A percentile compares a stretch with the other conserved stretches of the same genome.
phyloP scores from a whole-genome alignment of 352 stramenopile species.

The Thalassiosira livingstoniorum region DNA sequence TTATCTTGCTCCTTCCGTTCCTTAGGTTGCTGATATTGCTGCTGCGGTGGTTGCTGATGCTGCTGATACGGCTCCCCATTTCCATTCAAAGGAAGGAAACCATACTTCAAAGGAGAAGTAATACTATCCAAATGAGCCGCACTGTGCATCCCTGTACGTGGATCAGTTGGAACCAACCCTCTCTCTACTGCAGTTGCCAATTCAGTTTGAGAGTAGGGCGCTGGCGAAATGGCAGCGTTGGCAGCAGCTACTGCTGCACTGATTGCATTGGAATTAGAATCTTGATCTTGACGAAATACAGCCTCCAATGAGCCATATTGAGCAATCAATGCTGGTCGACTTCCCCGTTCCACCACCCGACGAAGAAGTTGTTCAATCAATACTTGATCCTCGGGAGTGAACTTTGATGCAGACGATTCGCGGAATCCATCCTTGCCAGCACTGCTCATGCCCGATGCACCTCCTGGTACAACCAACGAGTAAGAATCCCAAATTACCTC shows the following conservation, averaged over 20 bases:
- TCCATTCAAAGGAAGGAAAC: constrained; percentile 72
- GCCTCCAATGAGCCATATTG: constrained; percentile 66
- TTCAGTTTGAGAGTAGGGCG: constrained; percentile 53
- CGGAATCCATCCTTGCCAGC: constrained; percentile 17
- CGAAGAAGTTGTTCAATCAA: constrained; percentile 77
- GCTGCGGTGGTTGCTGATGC: constrained; percentile 32
- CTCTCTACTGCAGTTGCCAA: constrained; percentile 56
- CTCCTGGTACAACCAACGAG: constrained; percentile 4
- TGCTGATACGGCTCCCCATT: constrained; percentile 53
- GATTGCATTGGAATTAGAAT: constrained; percentile 18
- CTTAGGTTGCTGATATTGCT: constrained; percentile 58
- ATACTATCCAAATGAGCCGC: constrained; percentile 72
- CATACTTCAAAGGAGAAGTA: constrained; percentile 61
- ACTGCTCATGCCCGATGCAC: constrained; percentile 1
- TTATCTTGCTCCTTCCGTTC: no score
- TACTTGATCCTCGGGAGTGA: constrained; percentile 73
- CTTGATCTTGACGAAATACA: constrained; percentile 21
- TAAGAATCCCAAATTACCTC: constrained; percentile 37
- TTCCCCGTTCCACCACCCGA: constrained; percentile 74
- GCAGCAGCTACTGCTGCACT: no score
- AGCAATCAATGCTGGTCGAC: constrained; percentile 57
- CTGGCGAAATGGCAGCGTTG: no score
- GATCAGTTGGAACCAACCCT: constrained; percentile 75
- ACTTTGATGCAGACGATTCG: constrained; percentile 59
- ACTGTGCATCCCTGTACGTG: constrained; percentile 64